Conservation (phyloP, 345 rosid genomes). For the Pistacia integerrima region DNA sequence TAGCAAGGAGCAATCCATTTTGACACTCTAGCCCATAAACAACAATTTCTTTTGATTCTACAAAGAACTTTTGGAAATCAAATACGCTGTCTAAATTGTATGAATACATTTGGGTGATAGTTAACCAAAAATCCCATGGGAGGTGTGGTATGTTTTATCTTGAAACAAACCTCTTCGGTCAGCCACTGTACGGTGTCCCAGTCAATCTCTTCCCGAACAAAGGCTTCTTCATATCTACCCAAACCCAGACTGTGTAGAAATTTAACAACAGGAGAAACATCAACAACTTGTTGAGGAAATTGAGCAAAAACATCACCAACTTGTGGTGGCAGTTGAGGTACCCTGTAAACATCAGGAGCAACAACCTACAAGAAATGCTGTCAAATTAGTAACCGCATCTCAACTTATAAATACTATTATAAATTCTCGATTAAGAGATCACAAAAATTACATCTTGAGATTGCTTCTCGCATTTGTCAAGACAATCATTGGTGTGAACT, state of each 20-base stretch:
- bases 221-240: constrained; percentile 64
- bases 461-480: constrained; percentile 51
- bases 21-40: neutral
- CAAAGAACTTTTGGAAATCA: neutral
- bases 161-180: constrained; percentile 72
- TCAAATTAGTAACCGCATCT: constrained; percentile 4
- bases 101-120: neutral
- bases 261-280: constrained; percentile 62
- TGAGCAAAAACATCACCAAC: constrained; percentile 37
- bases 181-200: constrained; percentile 84
- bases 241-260: constrained; percentile 69
- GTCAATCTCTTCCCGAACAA: constrained; percentile 81
- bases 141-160: neutral
- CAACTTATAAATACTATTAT: neutral
- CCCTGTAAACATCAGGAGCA: constrained; percentile 23
- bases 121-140: too few species aligned
- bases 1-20: constrained; percentile 3
- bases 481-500: constrained; percentile 77
- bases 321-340: constrained; percentile 24
- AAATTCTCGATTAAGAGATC: neutral
- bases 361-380: constrained; percentile 37
- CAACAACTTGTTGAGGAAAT: constrained; percentile 43
- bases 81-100: neutral
- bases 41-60: neutral
- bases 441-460: constrained; percentile 45